Base-by-base conservation (phyloP, 805 yeast species). In the Komagataella kurtzmanii region DNA sequence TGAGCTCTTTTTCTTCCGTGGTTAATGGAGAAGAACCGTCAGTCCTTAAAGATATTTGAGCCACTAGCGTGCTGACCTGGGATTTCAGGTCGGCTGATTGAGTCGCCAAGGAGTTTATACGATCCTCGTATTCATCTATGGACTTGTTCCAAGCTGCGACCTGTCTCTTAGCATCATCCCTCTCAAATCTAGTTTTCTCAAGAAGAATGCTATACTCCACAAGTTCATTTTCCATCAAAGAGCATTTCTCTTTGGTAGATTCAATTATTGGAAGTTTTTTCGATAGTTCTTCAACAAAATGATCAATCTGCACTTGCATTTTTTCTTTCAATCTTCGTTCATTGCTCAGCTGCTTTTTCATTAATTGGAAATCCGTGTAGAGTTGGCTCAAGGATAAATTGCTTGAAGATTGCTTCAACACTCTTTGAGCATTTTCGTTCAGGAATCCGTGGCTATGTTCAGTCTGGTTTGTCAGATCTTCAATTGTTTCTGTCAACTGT, bases 21-120 rank as follows among this genome's bases (percentile, higher is more conserved):
- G 85, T 75, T 44, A 91, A 67, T 7, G 91, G 86, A 45, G 69
- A 71, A 44, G 78, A 78, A n/a, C 77, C 69, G 50, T 73, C 74
- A 10, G 74, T 77, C 48, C 80, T 73, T 1, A 84, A 68, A 24
- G 80, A 72, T 1, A 86, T 71, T 60, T 85, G 88, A 14, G 84
- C 75, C 44, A 91, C 71, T 44, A 89, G 72, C 49, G 74, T 75
- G 57, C 86, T 88, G n/a, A 93, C 76, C 63, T 91, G 98, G 46
- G 81, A 79, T 6, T 95, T 86, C 45, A 91, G 68, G 60, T 91
- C 97, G 24, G 74, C 67, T 46, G 83, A 76, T 56, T 83, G 80
- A 52, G 75, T 77, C 47, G 75, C 72, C 55, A 85, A 63, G 4
- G 76, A 67, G 14, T 62, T 66, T 12, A 75, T 61, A 56, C 80